Percentiles rank a stretch among this genome's conserved stretches.
These are phyloP conservation scores for Aspergillus floridensis DNA, from an alignment of 2,329 filamentous ascomycete species.

Conservation along the genomic window DNA sequence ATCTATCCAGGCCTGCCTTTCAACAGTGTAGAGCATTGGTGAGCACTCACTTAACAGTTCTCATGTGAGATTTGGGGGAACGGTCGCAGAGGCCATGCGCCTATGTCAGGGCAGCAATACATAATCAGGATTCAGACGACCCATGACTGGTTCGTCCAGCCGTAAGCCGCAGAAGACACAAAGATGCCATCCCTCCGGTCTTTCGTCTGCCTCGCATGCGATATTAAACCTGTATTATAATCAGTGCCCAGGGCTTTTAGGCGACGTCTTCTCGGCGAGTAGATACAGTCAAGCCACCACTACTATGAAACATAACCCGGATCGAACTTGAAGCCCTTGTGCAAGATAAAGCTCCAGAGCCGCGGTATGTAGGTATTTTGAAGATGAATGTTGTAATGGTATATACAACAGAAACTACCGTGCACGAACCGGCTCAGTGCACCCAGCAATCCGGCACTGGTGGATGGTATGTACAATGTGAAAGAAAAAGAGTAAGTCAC, in stretches of 20 bases:
- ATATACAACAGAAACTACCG: conserved; percentile 7
- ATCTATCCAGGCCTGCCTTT: background rate
- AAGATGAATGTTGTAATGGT: background rate
- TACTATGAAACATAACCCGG: too few species aligned
- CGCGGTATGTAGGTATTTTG: background rate
- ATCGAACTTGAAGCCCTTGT: background rate
- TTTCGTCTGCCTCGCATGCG: background rate
- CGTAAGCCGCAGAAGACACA: background rate
- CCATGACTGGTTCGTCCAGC: background rate
- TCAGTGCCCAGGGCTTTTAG: background rate
- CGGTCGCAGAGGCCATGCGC: background rate
- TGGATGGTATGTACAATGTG: background rate
- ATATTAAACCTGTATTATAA: background rate
- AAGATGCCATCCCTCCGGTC: background rate
- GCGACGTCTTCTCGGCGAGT: background rate
- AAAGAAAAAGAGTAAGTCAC: background rate
- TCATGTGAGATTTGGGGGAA: background rate
- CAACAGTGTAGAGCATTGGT: background rate
- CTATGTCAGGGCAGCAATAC: background rate
- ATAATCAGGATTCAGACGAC: background rate
- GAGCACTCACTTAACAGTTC: background rate
- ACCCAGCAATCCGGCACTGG: conserved; percentile 18
- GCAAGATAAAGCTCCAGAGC: background rate
- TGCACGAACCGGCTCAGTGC: conserved; percentile 9
- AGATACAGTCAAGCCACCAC: background rate